These are phyloP conservation scores for Rhodotorula paludigena DNA, from an alignment of 768 basidiomycete species.

Conservation along the genomic window DNA sequence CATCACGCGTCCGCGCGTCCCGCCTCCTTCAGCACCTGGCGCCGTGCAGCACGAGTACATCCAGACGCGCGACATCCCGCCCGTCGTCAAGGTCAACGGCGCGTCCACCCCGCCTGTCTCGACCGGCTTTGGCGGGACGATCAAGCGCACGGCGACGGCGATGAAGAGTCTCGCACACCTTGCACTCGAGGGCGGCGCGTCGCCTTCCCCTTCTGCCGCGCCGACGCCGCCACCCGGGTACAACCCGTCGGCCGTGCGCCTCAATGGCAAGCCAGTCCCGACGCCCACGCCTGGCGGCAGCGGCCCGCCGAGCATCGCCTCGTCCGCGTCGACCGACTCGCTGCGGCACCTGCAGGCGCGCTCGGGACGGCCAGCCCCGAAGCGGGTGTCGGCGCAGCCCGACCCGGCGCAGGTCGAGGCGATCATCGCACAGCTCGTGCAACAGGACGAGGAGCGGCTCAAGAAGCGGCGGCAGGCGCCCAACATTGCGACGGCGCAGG, in stretches of 20 bases:
- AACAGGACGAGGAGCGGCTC: constrained; percentile 90
- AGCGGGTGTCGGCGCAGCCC: constrained; percentile 2
- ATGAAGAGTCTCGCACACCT: constrained; percentile 31
- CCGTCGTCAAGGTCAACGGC: background rate
- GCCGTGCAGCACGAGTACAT: constrained; percentile 17
- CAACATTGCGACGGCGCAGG: constrained; percentile 45
- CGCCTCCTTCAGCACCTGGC: constrained; percentile 13
- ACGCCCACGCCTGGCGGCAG: background rate
- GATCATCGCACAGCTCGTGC: constrained; percentile 82
- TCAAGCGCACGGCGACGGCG: constrained; percentile 32
- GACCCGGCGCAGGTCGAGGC: constrained; percentile 50
- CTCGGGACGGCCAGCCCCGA: constrained; percentile 11
- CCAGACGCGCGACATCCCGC: background rate
- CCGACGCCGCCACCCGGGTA: background rate
- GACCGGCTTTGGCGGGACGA: constrained; percentile 6
- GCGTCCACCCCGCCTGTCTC: background rate
- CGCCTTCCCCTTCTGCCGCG: constrained; percentile 9
- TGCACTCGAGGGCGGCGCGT: constrained; percentile 22
- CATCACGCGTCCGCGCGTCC: constrained; percentile 32
- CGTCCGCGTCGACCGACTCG: constrained; percentile 33
- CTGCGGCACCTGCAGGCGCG: constrained; percentile 36
- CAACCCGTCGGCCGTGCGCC: constrained; percentile 1
- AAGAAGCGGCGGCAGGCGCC: constrained; percentile 58
- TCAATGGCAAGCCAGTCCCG: constrained; percentile 6
- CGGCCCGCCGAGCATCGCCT: background rate